Base-by-base conservation (phyloP, 805 yeast species). In the Aciculoconidium aculeatum region DNA sequence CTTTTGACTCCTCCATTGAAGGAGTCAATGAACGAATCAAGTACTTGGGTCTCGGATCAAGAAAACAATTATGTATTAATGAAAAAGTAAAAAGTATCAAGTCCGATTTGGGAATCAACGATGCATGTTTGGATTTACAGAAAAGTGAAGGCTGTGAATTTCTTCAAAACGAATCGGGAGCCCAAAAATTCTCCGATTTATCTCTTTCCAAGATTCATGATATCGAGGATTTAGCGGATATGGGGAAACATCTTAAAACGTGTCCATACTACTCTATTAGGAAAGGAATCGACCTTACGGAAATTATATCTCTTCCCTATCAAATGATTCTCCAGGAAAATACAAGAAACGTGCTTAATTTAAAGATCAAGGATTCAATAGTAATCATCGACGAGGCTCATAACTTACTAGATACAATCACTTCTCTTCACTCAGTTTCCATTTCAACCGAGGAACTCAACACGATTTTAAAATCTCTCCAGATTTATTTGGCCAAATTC, bases 351-450 rank as follows among this genome's bases (percentile, higher is more conserved):
- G 61, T 75, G 0, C 47, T 87, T 23, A 72, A 73, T 1, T 47
- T 88, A 5, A 66, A 77, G 22, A 45, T 88, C 7, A 67, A 69
- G 30, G 70, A 75, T 32, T 67, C 88, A 1, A 69, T 88, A 2
- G 75, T 90, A 1, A 71, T 90, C 4, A 77, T 88, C 15, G 97
- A 88, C 51, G 97, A 88, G 49, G 96, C 96, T 0, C 97, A 88
- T 49, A 88, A 88, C 49, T 57, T 88, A 23, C 49, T 86, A 16
- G 96, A 87, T 41, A 77, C 88, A 0, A 73, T 88, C 3, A 71
- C 79, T 1, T 58, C 80, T 2, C 58, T 90, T 37, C 70, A 80
- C 44, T 84, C 95, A 0, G 67, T 76, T 2, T 53, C 69, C 3
- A 58, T 88, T 1, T 58, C 80, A 0, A 42, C 62, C 1, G 28